A percentile compares a stretch with the other conserved stretches of the same genome.
Conservation (phyloP, 2,329 filamentous ascomycete genomes). For the Domatiomyces globalis region DNA sequence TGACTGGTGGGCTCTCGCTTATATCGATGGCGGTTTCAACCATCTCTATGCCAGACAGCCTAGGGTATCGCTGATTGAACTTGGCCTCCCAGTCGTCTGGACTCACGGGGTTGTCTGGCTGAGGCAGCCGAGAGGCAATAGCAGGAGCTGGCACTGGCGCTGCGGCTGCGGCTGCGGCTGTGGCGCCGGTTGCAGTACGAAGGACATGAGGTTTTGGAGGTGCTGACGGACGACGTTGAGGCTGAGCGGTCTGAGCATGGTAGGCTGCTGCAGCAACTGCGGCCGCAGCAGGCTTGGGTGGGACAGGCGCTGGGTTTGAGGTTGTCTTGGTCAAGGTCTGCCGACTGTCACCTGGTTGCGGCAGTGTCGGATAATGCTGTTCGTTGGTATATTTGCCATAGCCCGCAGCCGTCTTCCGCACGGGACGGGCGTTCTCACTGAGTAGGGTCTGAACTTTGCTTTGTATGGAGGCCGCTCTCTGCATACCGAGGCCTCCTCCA, state of each 20-base stretch:
- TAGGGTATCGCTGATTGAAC: constrained; percentile 79
- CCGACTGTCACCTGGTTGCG: constrained; percentile 8
- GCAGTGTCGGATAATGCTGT: background rate
- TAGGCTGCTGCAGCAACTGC: constrained; percentile 12
- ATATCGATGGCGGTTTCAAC: constrained; percentile 53
- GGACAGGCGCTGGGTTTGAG: constrained; percentile 1
- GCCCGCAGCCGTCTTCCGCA: constrained; percentile 62
- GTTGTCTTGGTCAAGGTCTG: constrained; percentile 4
- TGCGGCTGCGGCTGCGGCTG: constrained; percentile 21
- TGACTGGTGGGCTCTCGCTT: constrained; percentile 22
- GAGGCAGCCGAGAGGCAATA: background rate
- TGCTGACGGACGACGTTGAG: constrained; percentile 33
- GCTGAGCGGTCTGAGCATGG: constrained; percentile 3
- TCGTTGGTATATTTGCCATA: constrained; percentile 65
- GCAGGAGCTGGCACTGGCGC: too few relatives aligned
- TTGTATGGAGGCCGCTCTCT: constrained; percentile 72
- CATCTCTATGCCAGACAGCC: constrained; percentile 72
- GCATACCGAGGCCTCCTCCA: constrained; percentile 29
- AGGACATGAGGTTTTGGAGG: constrained; percentile 50
- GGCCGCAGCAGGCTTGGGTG: constrained; percentile 7
- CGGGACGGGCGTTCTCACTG: constrained; percentile 56
- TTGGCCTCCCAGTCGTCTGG: constrained; percentile 51
- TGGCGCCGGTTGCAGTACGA: constrained; percentile 30
- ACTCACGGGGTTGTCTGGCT: constrained; percentile 5
- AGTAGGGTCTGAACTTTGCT: constrained; percentile 77